Evolutionary conservation across 2,329 filamentous ascomycete species (phyloP).

Genomic region (Fusarium xylarioides): DNA sequence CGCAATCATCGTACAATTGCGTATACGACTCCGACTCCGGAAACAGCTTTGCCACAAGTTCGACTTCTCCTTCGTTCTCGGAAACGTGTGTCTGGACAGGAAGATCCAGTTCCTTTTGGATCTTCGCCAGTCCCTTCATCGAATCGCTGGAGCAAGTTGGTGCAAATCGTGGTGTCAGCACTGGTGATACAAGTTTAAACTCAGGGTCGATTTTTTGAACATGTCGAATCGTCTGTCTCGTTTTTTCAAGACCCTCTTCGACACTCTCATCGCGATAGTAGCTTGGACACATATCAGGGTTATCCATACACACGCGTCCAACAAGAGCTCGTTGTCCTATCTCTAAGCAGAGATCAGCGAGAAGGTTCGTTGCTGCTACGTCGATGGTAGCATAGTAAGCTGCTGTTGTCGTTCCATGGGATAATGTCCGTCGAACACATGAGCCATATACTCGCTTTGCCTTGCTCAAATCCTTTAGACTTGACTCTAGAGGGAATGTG

Average conservation of each 20-base stretch:
- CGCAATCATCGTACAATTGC: constrained; percentile 78
- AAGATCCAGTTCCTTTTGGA: constrained; percentile 70
- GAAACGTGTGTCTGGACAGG: constrained; percentile 90
- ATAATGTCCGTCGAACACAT: constrained; percentile 80
- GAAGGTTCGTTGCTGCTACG: constrained; percentile 87
- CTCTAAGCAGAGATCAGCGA: constrained; percentile 82
- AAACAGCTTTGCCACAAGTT: constrained; percentile 76
- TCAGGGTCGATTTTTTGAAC: constrained; percentile 72
- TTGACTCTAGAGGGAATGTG: constrained; percentile 92
- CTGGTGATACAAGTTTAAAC: constrained; percentile 74
- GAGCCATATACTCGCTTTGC: constrained; percentile 79
- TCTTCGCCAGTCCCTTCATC: constrained; percentile 69
- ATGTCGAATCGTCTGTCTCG: constrained; percentile 69
- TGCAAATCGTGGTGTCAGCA: constrained; percentile 80
- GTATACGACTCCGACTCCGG: constrained; percentile 72
- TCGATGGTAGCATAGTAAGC: constrained; percentile 95
- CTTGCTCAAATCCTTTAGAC: constrained; percentile 69
- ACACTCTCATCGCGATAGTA: constrained; percentile 82
- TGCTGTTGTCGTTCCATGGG: constrained; percentile 91
- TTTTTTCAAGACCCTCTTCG: constrained; percentile 64
- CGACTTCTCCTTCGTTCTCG: constrained; percentile 80
- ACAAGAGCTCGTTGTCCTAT: constrained; percentile 90
- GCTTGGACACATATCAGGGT: constrained; percentile 68
- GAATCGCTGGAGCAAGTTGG: constrained; percentile 67
- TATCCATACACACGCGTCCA: constrained; percentile 96